Conservation (phyloP, 164 flowering plant genomes). For the Vitis rupestris region DNA sequence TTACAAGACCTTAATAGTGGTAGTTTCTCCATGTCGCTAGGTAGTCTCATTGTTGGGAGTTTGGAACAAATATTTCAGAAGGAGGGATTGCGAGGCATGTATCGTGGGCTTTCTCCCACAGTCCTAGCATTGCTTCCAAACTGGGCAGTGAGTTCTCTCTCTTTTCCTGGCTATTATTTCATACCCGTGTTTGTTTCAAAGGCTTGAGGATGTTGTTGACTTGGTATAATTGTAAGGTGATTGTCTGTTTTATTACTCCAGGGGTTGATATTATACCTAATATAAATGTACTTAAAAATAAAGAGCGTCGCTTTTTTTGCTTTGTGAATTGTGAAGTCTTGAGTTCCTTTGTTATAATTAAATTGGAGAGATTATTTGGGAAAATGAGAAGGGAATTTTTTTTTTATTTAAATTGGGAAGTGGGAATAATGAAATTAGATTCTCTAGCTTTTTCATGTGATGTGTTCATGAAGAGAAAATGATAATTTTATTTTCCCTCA, state of each 20-base stretch:
- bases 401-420: too few species aligned
- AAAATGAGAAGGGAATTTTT: background rate
- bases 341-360: background rate
- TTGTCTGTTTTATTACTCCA: background rate
- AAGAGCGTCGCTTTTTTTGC: background rate
- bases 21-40: constrained; percentile 25
- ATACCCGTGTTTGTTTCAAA: background rate
- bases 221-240: background rate
- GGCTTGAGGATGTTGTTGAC: background rate
- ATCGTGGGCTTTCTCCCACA: constrained; percentile 94
- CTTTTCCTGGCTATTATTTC: background rate
- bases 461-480: too few species aligned
- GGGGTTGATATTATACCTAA: background rate
- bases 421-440: too few species aligned
- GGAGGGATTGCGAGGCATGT: constrained; percentile 96
- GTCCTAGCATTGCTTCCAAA: constrained; percentile 92
- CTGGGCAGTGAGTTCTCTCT: constrained; percentile 70
- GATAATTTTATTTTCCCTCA: too few species aligned
- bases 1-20: background rate
- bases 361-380: background rate
- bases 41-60: constrained; percentile 84
- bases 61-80: constrained; percentile 68
- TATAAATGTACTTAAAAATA: background rate
- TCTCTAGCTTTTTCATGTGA: too few species aligned
- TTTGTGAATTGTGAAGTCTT: background rate